A percentile compares a stretch with the other conserved stretches of the same genome.
Evolutionary conservation across 768 basidiomycete genomes (phyloP).

Genomic region (Obba rivulosa): DNA sequence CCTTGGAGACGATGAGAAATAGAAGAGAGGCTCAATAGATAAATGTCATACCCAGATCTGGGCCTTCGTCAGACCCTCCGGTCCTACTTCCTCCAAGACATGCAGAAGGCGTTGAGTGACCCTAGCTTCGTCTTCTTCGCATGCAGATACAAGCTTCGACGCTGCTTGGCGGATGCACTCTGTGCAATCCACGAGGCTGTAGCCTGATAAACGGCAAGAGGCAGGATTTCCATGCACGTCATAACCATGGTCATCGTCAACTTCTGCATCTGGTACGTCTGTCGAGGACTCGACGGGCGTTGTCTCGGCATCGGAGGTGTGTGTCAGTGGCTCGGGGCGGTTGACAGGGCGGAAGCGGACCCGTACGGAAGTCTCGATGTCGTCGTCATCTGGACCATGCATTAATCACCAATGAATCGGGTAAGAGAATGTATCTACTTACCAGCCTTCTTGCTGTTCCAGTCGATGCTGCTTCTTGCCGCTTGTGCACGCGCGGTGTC

Average conservation of each 20-base stretch:
- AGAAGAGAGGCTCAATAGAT: background rate
- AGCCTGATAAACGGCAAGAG: constrained; percentile 10
- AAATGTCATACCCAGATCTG: constrained; percentile 28
- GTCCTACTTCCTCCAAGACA: constrained; percentile 9
- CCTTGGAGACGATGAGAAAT: background rate
- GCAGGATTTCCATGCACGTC: constrained; percentile 12
- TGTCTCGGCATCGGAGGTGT: background rate
- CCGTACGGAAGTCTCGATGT: constrained; percentile 67
- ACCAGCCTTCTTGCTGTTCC: constrained; percentile 91
- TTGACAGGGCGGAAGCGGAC: constrained; percentile 32
- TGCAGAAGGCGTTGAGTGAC: constrained; percentile 6
- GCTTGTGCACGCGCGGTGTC: constrained; percentile 58
- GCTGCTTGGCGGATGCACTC: constrained; percentile 16
- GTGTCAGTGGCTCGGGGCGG: background rate
- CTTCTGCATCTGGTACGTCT: background rate
- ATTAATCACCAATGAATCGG: background rate
- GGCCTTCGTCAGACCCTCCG: constrained; percentile 24
- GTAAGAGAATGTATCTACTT: constrained; percentile 12
- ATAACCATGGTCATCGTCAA: constrained; percentile 11
- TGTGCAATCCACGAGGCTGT: constrained; percentile 18
- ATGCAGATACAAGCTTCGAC: background rate
- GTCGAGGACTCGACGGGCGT: background rate
- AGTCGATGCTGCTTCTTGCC: constrained; percentile 57
- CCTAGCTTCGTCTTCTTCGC: background rate
- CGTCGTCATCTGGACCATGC: constrained; percentile 61